phyloP scores from a whole-genome alignment of 768 basidiomycete species.

The Leccinum obscurum region DNA sequence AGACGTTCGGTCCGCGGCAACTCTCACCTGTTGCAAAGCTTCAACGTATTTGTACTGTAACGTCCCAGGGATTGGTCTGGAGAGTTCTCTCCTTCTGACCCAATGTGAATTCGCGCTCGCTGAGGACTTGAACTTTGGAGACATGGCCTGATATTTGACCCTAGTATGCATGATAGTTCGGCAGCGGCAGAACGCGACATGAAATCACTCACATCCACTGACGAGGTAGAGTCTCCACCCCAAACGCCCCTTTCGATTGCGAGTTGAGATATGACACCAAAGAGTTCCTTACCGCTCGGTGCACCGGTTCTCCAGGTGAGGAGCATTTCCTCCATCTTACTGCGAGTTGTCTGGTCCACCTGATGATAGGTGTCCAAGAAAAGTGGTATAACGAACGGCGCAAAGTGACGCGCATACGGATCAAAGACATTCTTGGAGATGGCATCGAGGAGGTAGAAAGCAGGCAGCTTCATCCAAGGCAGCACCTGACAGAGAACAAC shows the following conservation, averaged over 20 bases:
- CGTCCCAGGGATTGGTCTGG: conserved; percentile 62
- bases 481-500: conserved; percentile 61
- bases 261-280: conserved; percentile 76
- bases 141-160: conserved; percentile 48
- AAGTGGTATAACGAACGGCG: conserved; percentile 75
- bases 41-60: conserved; percentile 50
- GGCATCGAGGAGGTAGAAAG: conserved; percentile 94
- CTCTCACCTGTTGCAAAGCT: conserved; percentile 77
- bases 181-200: neutral
- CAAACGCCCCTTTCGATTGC: conserved; percentile 85
- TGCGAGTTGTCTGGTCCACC: conserved; percentile 81
- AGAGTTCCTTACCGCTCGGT: conserved; percentile 78
- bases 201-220: conserved; percentile 38
- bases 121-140: conserved; percentile 76
- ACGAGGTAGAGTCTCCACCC: conserved; percentile 52
- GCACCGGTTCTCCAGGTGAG: conserved; percentile 91
- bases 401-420: conserved; percentile 87
- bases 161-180: conserved; percentile 21
- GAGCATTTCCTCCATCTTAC: conserved; percentile 98
- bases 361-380: conserved; percentile 87
- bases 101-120: conserved; percentile 80
- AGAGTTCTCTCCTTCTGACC: conserved; percentile 76
- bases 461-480: conserved; percentile 87
- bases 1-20: neutral
- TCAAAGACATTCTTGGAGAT: conserved; percentile 96